Percentiles rank a stretch among this genome's conserved stretches.
Conservation (phyloP, 2,329 filamentous ascomycete genomes). For the Fusarium sp. region DNA sequence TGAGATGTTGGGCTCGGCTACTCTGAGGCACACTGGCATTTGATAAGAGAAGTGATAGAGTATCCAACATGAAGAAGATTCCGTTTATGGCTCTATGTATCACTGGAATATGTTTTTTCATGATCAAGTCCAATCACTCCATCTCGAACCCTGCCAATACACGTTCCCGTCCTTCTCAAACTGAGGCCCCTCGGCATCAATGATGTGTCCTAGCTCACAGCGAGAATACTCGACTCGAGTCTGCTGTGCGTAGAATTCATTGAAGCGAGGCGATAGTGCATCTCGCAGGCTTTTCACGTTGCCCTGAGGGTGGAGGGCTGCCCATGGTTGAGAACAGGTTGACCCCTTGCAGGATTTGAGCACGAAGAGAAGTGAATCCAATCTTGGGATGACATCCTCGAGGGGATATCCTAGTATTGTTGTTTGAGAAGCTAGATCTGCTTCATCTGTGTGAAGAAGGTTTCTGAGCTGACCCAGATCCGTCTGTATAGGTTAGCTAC, state of each 20-base stretch:
- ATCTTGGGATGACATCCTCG: conserved; percentile 57
- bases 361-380: conserved; percentile 68
- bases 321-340: conserved; percentile 66
- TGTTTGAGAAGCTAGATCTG: neutral
- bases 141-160: conserved; percentile 9
- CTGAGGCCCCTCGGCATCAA: conserved; percentile 63
- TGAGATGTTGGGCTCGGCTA: neutral
- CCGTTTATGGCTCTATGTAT: neutral
- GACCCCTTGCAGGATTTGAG: conserved; percentile 68
- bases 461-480: conserved; percentile 60
- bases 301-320: conserved; percentile 62
- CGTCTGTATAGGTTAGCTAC: conserved; percentile 45
- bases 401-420: conserved; percentile 49
- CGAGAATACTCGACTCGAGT: conserved; percentile 59
- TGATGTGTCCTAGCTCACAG: conserved; percentile 67
- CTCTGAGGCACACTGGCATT: neutral
- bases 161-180: conserved; percentile 8
- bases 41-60: neutral
- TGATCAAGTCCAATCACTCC: conserved; percentile 11
- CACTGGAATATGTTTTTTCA: neutral
- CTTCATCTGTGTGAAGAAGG: conserved; percentile 34
- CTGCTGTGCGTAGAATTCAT: conserved; percentile 63
- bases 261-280: conserved; percentile 58
- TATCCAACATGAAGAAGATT: no score
- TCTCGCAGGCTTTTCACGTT: conserved; percentile 61